Base-by-base conservation (phyloP, 371 early-diverging fungal species). In the Rhizopus arrhizus region DNA sequence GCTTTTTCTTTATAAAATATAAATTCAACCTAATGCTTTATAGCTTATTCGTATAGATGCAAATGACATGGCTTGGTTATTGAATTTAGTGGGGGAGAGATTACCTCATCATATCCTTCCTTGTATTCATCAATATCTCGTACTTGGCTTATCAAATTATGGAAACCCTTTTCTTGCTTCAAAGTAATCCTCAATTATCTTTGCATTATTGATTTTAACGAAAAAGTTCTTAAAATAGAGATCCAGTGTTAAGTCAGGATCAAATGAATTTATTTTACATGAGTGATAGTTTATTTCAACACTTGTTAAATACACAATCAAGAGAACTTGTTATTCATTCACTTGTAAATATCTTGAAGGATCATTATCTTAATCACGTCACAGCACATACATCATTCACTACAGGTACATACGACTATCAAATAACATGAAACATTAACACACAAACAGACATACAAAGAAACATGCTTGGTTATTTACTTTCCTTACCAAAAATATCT, bases 401-500 rank as follows among this genome's bases (percentile, higher is more conserved):
- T 33, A 49, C 65, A 62, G 55, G 61, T 56, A 65, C 2, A 33
- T 35, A n/a, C 38, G 35, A 28, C 6, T n/a, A 1, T 47, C n/a
- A 41, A 7, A 15, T 40, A 16, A n/a, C n/a, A 32, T 32, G n/a
- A 36, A 22, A 13, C 11, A 38, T 38, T 13, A 13, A 45, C 46
- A 15, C 7, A 8, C 6, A 10, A 42, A 10, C 29, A 64, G 71
- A 68, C n/a, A 28, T 66, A 8, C 66, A 66, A 33, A 53, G 38
- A 42, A 70, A 60, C 35, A 53, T 40, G 0, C 52, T 75, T 32
- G 58, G 70, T 9, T 75, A 78, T 40, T 13, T 75, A 8, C 42
- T 78, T 41, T 59, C 70, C 10, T 46, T 78, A n/a, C 70, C 74
- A 6, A 70, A 67, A 12, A 57, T 69, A 4, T 60, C 68, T 0